Evolutionary conservation across 2,329 filamentous ascomycete genomes (phyloP), one percentile per base, ranked within the genome.

Genomic region (Endoconidiophora polonica): DNA sequence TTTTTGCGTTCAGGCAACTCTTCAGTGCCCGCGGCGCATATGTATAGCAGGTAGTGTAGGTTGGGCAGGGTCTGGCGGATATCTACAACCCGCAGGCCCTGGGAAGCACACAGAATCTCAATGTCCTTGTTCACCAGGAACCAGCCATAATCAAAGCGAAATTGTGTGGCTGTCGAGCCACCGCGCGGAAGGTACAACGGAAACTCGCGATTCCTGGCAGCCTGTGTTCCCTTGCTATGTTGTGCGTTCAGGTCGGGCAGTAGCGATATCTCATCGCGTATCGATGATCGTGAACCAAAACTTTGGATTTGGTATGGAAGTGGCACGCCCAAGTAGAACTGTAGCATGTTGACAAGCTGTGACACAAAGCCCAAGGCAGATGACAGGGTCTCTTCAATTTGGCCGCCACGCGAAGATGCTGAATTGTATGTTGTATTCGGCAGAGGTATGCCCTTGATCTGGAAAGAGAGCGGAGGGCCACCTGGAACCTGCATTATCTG

Each of bases 61-160:
- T 98, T 98, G 1, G 90, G 87, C 5, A 96, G 67, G 0, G 90
- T 94, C 57, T 96, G 86, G 3, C 91, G 76, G 16, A 95, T 86
- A 59, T 98, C 91, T 55, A 95, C 74, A 1, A 94, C 80, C 44
- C 81, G 79, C 10, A 95, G 68, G 0, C 82, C 82, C 56, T 87
- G 79, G 1, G 72, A 69, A 3, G 69, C 66, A 53, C 77, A 80
- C 3, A 81, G 67, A 0, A 71, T 65, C 58, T 96, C 88, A 50
- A 98, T 88, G 60, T 96, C 71, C 65, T 96, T 95, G 67, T 96
- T 96, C 12, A 98, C 73, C n/a, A 96, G 68, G 59, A 96, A 98
- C 61, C 94, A 91, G 9, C 73, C 91, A 62, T 96, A 98, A 58
- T 96, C 90, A 63, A 96, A 96, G 2, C 90, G 80, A 67, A 90